Evolutionary conservation across 805 yeast species (phyloP).

Genomic region (Sugiyamaella marilandica): DNA sequence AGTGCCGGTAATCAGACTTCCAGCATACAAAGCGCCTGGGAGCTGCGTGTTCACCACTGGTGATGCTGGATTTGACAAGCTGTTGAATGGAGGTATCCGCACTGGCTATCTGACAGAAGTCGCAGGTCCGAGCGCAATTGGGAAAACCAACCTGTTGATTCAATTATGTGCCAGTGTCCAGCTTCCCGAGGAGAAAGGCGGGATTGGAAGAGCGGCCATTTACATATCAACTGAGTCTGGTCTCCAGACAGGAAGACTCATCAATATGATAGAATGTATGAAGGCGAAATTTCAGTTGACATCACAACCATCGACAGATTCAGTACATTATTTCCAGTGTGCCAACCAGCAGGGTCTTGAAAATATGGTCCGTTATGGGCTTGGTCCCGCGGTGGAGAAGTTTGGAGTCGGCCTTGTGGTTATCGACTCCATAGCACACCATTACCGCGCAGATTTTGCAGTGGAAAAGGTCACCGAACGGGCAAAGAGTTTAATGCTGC

Average conservation of each 20-base stretch:
- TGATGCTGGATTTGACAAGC: constrained; percentile 44
- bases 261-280: constrained; percentile 41
- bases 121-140: constrained; percentile 79
- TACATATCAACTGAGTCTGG: constrained; percentile 75
- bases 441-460: constrained; percentile 60
- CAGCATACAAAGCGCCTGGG: background rate
- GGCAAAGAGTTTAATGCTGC: constrained; percentile 28
- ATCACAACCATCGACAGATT: constrained; percentile 27
- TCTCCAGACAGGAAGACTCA: constrained; percentile 60
- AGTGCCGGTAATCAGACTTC: background rate
- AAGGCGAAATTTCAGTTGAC: constrained; percentile 11
- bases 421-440: constrained; percentile 74
- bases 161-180: constrained; percentile 62
- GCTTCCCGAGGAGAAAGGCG: constrained; percentile 43
- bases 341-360: constrained; percentile 68
- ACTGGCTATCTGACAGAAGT: constrained; percentile 62
- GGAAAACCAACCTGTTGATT: constrained; percentile 76
- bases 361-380: constrained; percentile 62
- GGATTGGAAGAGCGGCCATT: constrained; percentile 50
- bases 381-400: constrained; percentile 51
- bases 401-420: constrained; percentile 51
- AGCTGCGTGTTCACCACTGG: constrained; percentile 42
- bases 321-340: constrained; percentile 53
- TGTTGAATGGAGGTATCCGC: constrained; percentile 53
- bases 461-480: constrained; percentile 30